Percentiles rank a stretch among this genome's conserved stretches.
Evolutionary conservation across 2,329 filamentous ascomycete genomes (phyloP).

Genomic region (Aureobasidium pullulans): DNA sequence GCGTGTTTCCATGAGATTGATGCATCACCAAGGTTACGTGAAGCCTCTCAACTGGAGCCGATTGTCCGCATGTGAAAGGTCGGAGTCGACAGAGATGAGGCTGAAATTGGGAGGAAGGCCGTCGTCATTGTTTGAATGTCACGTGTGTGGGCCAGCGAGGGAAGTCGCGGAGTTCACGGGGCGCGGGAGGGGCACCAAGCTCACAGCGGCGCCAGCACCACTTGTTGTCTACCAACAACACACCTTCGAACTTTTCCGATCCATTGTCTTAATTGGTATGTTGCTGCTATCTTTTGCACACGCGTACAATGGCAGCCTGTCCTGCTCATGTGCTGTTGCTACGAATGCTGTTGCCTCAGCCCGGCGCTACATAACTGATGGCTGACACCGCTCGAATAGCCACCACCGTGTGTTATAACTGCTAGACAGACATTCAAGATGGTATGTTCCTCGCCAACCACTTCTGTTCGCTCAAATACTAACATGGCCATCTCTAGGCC

Average conservation of each 20-base stretch:
- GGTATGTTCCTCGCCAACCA: background rate
- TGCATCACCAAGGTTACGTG: too few species aligned
- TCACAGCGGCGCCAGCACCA: background rate
- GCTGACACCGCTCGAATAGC: slow-evolving; percentile 9
- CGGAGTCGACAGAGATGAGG: background rate
- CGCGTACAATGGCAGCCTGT: background rate
- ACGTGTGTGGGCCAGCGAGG: background rate
- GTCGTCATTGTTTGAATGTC: background rate
- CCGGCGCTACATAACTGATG: slow-evolving; percentile 3
- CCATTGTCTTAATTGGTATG: background rate
- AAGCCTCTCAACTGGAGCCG: too few species aligned
- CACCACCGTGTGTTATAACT: background rate
- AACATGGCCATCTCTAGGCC: slow-evolving; percentile 24
- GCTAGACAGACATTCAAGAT: slow-evolving; percentile 13
- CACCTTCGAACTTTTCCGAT: background rate
- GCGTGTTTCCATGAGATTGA: too few species aligned
- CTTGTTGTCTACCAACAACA: slow-evolving; percentile 8
- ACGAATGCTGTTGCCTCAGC: slow-evolving; percentile 7
- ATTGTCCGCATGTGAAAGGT: background rate
- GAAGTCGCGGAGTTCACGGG: background rate
- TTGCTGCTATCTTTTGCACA: background rate
- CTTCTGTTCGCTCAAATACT: background rate
- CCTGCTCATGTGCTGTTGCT: background rate
- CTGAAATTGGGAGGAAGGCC: background rate
- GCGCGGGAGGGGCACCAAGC: slow-evolving; percentile 4